Percentiles rank a stretch among this genome's conserved stretches.
These are phyloP conservation scores for Balamuthia mandrillaris DNA, from an alignment of 208 protist species.

Conservation along the genomic window DNA sequence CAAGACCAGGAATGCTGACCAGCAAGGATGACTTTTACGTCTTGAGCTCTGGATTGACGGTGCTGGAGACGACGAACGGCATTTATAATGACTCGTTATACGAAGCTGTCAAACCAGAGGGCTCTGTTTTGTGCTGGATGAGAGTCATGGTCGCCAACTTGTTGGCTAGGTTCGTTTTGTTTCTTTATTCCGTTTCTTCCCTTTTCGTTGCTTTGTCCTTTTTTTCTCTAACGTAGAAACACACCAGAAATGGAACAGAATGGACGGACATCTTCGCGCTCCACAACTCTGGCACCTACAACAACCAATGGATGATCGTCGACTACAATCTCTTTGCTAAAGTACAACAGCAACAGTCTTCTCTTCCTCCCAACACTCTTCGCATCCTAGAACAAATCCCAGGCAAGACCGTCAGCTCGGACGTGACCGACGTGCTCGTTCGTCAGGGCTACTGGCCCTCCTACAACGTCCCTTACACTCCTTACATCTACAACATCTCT, in stretches of 20 bases:
- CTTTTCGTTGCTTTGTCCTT: too few relatives aligned
- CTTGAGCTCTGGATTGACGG: slow-evolving; percentile 58
- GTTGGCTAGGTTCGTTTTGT: too few relatives aligned
- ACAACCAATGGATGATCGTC: slow-evolving; percentile 84
- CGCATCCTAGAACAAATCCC: slow-evolving; percentile 79
- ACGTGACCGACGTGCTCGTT: slow-evolving; percentile 64
- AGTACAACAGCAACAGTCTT: too few relatives aligned
- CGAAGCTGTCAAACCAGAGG: slow-evolving; percentile 40
- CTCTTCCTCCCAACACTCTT: slow-evolving; percentile 61
- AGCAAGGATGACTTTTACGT: too few relatives aligned
- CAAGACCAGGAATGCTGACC: too few relatives aligned
- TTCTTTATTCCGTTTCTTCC: too few relatives aligned
- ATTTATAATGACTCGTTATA: slow-evolving; percentile 61
- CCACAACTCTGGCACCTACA: slow-evolving; percentile 72
- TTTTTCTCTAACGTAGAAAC: too few relatives aligned
- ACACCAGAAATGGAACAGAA: slow-evolving; percentile 34
- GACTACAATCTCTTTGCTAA: slow-evolving; percentile 69
- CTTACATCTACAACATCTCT: slow-evolving; percentile 72
- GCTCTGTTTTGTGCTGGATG: slow-evolving; percentile 63
- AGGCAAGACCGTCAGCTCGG: slow-evolving; percentile 51
- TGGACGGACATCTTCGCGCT: slow-evolving; percentile 71
- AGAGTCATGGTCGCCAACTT: slow-evolving; percentile 74
- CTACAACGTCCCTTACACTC: slow-evolving; percentile 81
- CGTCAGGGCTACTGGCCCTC: slow-evolving; percentile 71
- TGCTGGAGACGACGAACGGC: slow-evolving; percentile 73